These are phyloP conservation scores for Holtermanniella nyarrowii DNA, from an alignment of 768 basidiomycete species.

Conservation along the genomic window DNA sequence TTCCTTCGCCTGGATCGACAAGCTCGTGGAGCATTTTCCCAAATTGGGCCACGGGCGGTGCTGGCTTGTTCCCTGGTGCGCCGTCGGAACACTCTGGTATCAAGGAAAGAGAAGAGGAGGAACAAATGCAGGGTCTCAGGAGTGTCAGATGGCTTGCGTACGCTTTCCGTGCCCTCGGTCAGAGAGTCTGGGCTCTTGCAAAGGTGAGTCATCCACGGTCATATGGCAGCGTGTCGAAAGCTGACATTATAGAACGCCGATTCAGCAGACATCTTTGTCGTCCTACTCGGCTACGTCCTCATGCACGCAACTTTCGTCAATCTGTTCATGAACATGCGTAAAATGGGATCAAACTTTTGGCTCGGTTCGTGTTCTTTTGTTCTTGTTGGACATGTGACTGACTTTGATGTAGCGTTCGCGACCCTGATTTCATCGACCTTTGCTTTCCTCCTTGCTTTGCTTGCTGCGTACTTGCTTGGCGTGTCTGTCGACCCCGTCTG, in stretches of 20 bases:
- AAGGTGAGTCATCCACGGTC: constrained; percentile 48
- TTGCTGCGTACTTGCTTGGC: constrained; percentile 60
- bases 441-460: constrained; percentile 73
- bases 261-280: constrained; percentile 87
- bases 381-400: constrained; percentile 1
- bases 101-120: constrained; percentile 50
- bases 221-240: constrained; percentile 1
- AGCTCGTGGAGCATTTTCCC: constrained; percentile 30
- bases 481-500: constrained; percentile 88
- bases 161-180: constrained; percentile 60
- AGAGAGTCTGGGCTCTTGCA: constrained; percentile 76
- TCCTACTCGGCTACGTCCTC: constrained; percentile 81
- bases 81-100: too few species aligned
- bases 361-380: constrained; percentile 42
- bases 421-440: constrained; percentile 72
- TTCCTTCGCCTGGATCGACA: constrained; percentile 13
- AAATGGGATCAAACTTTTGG: constrained; percentile 68
- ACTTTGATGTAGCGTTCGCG: constrained; percentile 46
- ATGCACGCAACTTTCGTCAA: constrained; percentile 95
- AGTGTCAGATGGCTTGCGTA: constrained; percentile 83
- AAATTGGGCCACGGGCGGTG: constrained; percentile 17
- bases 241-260: constrained; percentile 62
- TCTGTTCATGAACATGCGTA: constrained; percentile 75
- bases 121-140: constrained; percentile 61
- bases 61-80: constrained; percentile 28